phyloP scores from a whole-genome alignment of 2,329 filamentous ascomycete genomes.

The Aspergillus latus region DNA sequence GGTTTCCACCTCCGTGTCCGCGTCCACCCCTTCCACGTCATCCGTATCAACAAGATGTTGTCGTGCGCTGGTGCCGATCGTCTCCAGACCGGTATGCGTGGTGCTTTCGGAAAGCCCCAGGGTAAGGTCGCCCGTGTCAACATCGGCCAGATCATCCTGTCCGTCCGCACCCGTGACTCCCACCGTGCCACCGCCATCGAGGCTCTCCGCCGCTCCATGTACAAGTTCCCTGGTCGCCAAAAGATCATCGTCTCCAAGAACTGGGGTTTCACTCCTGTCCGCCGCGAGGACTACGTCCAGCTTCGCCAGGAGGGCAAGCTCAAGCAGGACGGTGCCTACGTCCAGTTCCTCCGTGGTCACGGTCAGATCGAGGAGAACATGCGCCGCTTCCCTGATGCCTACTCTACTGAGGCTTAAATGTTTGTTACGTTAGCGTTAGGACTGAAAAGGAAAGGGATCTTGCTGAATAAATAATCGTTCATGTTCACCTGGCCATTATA shows the following conservation, averaged over 20 bases:
- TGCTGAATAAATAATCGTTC: conserved; percentile 14
- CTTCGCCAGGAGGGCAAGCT: conserved; percentile 91
- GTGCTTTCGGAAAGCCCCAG: conserved; percentile 99
- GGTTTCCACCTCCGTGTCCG: conserved; percentile 71
- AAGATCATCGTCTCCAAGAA: conserved; percentile 99
- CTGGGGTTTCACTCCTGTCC: conserved; percentile 99
- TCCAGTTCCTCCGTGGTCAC: conserved; percentile 97
- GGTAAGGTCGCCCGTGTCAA: conserved; percentile 99
- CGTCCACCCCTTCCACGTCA: conserved; percentile 99
- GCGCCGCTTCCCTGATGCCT: conserved; percentile 91
- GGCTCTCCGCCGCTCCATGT: conserved; percentile 98
- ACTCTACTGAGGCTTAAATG: conserved; percentile 50
- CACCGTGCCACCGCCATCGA: conserved; percentile 92
- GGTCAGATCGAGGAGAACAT: conserved; percentile 84
- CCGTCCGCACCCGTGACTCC: conserved; percentile 92
- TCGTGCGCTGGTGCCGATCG: conserved; percentile 99
- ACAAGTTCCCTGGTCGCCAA: conserved; percentile 99
- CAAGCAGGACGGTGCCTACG: conserved; percentile 98
- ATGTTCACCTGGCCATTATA: not conserved
- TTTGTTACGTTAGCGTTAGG: conserved; percentile 21
- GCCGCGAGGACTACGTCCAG: conserved; percentile 95
- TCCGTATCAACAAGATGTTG: conserved; percentile 99
- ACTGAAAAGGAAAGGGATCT: conserved; percentile 22
- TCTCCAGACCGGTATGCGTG: conserved; percentile 99
- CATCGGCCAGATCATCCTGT: conserved; percentile 99